A percentile compares a stretch with the other conserved stretches of the same genome.
phyloP scores from a whole-genome alignment of 805 yeast species.

The Metschnikowia gruessii region DNA sequence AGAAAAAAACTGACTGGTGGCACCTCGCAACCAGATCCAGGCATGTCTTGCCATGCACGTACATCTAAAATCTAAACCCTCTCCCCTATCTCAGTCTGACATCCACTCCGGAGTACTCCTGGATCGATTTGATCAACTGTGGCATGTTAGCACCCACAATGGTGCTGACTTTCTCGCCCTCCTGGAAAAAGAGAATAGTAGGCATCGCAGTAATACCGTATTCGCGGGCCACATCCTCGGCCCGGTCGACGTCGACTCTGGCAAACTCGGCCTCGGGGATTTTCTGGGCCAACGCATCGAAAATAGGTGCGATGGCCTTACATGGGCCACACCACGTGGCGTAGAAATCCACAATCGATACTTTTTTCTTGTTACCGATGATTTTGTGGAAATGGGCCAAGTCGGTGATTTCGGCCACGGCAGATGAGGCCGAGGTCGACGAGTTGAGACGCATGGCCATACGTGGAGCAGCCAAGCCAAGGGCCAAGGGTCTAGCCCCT shows the following conservation, averaged over 20 bases:
- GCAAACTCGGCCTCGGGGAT: slow-evolving; percentile 54
- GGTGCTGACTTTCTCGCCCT: slow-evolving; percentile 54
- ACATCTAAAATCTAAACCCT: not conserved
- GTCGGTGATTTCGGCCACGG: slow-evolving; percentile 30
- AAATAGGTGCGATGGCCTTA: slow-evolving; percentile 61
- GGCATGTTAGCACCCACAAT: slow-evolving; percentile 65
- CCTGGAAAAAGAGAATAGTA: slow-evolving; percentile 60
- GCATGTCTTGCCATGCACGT: too few relatives aligned
- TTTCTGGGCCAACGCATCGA: slow-evolving; percentile 43
- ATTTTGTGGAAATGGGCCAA: slow-evolving; percentile 27
- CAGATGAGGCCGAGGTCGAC: slow-evolving; percentile 10
- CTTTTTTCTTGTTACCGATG: slow-evolving; percentile 29
- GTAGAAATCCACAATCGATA: slow-evolving; percentile 60
- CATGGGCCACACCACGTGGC: slow-evolving; percentile 84
- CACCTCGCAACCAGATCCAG: too few relatives aligned
- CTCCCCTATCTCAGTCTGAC: slow-evolving; percentile 15
- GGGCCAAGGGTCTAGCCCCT: not conserved
- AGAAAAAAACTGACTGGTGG: too few relatives aligned
- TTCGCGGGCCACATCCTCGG: slow-evolving; percentile 55
- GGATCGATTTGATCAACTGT: slow-evolving; percentile 28
- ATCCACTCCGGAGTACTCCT: slow-evolving; percentile 31
- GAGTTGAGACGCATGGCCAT: slow-evolving; percentile 15
- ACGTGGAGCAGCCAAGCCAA: not conserved
- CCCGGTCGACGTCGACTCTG: slow-evolving; percentile 69
- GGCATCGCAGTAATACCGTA: slow-evolving; percentile 75